Conservation (phyloP, 805 yeast genomes). For the Priceomyces haplophilus region DNA sequence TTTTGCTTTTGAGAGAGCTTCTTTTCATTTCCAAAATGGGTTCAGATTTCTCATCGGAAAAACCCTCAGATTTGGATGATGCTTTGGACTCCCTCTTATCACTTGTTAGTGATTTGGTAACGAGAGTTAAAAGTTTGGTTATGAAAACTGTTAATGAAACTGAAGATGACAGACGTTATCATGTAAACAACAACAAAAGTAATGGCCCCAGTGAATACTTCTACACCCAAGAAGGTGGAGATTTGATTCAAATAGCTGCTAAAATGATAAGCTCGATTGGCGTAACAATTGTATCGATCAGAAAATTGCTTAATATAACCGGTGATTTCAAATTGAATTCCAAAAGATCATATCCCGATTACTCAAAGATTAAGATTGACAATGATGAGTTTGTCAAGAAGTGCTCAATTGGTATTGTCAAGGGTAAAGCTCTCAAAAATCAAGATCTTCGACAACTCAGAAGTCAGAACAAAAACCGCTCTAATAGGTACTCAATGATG, state of each 20-base stretch:
- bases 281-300: constrained; percentile 47
- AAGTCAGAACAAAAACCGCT: constrained; percentile 10
- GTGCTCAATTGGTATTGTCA: constrained; percentile 61
- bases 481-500: constrained; percentile 48
- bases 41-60: constrained; percentile 35
- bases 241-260: constrained; percentile 56
- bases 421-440: constrained; percentile 27
- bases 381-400: constrained; percentile 58
- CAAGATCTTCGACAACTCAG: constrained; percentile 23
- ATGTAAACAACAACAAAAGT: constrained; percentile 3
- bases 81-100: constrained; percentile 57
- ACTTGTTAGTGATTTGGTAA: constrained; percentile 61
- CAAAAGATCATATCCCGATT: constrained; percentile 67
- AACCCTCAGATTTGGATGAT: constrained; percentile 42
- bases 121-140: constrained; percentile 61
- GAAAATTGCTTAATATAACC: constrained; percentile 50
- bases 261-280: constrained; percentile 57
- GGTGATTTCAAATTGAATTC: constrained; percentile 63
- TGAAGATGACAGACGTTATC: constrained; percentile 28
- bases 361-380: constrained; percentile 51
- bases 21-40: constrained; percentile 56
- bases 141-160: constrained; percentile 48
- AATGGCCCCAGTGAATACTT: constrained; percentile 33
- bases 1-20: constrained; percentile 60
- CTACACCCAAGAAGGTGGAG: constrained; percentile 67